Conservation (phyloP, 2,329 filamentous ascomycete genomes). For the Claviceps paspali region DNA sequence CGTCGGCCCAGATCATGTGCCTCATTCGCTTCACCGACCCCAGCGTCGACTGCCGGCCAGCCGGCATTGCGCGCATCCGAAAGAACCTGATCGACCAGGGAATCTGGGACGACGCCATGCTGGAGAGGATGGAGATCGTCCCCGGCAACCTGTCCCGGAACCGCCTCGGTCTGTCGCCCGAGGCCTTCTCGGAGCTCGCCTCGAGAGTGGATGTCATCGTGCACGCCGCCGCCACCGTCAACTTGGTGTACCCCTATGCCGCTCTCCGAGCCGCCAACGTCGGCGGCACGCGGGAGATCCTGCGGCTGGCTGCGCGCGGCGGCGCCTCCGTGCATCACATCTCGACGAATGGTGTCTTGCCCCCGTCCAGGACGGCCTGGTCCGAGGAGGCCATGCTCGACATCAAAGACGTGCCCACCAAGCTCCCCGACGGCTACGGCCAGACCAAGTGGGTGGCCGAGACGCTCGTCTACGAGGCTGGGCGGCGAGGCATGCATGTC, state of each 20-base stretch:
- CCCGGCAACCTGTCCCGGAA: constrained; percentile 57
- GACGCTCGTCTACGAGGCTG: constrained; percentile 55
- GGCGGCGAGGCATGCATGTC: constrained; percentile 51
- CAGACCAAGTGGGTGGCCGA: constrained; percentile 76
- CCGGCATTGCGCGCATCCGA: constrained; percentile 56
- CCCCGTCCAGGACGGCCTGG: constrained; percentile 56
- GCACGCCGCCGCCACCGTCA: constrained; percentile 65
- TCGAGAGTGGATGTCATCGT: constrained; percentile 55
- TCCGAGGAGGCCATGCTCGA: constrained; percentile 51
- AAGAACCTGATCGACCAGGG: constrained; percentile 65
- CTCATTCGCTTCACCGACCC: constrained; percentile 60
- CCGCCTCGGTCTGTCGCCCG: constrained; percentile 50
- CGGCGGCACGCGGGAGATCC: constrained; percentile 60
- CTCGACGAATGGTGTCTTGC: constrained; percentile 67
- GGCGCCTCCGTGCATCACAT: constrained; percentile 64
- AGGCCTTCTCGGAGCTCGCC: constrained; percentile 50
- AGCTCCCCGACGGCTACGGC: constrained; percentile 58
- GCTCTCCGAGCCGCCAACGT: constrained; percentile 61
- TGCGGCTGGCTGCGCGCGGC: constrained; percentile 51
- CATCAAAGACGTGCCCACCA: constrained; percentile 52
- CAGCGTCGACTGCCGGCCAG: constrained; percentile 44
- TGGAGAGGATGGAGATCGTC: constrained; percentile 63
- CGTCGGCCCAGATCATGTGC: constrained; percentile 54
- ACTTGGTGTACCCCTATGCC: constrained; percentile 69
- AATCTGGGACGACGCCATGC: constrained; percentile 60